These are phyloP conservation scores for Epichloe sp. DNA, from an alignment of 2,329 filamentous ascomycete genomes.

Conservation along the genomic window DNA sequence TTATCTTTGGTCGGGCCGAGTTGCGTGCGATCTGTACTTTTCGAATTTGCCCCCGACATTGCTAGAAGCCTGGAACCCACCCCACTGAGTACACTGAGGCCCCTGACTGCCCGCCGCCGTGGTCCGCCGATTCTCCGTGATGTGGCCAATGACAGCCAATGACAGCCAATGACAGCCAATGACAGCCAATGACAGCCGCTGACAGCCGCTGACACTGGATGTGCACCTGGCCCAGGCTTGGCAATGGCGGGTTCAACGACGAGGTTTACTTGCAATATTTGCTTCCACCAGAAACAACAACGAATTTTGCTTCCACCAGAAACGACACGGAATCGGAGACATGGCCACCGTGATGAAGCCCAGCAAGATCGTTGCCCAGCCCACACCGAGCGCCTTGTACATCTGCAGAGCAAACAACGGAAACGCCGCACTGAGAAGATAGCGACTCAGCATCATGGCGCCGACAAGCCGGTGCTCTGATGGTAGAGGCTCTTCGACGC, in stretches of 20 bases:
- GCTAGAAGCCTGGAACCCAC: background rate
- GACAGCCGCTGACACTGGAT: no score
- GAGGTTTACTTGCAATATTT: no score
- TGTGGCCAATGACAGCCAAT: background rate
- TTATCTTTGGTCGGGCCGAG: background rate
- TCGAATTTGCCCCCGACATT: background rate
- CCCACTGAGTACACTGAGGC: background rate
- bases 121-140: no score
- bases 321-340: constrained; percentile 22
- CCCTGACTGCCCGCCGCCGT: background rate
- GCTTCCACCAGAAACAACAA: constrained; percentile 13
- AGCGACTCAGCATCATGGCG: constrained; percentile 22
- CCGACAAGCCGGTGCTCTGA: constrained; percentile 53
- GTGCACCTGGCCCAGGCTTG: no score
- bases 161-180: background rate
- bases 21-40: constrained; percentile 3
- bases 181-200: background rate
- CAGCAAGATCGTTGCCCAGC: constrained; percentile 31
- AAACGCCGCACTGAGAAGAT: constrained; percentile 47
- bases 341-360: constrained; percentile 25
- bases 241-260: no score
- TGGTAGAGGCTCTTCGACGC: constrained; percentile 33
- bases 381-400: constrained; percentile 26
- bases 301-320: constrained; percentile 7
- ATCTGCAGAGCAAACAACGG: constrained; percentile 27